Percentiles rank a stretch among this genome's conserved stretches.
Evolutionary conservation across 345 rosid genomes (phyloP).

Genomic region (Acer negundo): DNA sequence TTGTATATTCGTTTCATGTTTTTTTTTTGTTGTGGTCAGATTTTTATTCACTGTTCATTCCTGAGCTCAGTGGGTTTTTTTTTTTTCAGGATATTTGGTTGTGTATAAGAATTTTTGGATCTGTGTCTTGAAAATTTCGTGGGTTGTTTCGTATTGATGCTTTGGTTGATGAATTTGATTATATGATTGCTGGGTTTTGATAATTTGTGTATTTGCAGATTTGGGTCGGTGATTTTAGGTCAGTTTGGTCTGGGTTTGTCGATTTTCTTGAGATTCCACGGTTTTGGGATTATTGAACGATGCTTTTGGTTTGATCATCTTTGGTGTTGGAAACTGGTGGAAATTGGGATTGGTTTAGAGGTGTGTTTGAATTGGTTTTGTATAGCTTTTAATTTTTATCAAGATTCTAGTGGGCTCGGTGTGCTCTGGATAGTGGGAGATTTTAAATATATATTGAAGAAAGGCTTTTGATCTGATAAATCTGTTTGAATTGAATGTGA

Average conservation of each 20-base stretch:
- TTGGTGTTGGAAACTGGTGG: background rate
- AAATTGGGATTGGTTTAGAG: background rate
- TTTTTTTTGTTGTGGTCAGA: background rate
- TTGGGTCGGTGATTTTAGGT: background rate
- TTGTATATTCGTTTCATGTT: background rate
- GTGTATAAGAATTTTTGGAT: background rate
- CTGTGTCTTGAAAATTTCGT: background rate
- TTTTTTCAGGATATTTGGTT: slow-evolving; percentile 6
- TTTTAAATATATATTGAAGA: background rate
- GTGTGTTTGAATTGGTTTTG: background rate
- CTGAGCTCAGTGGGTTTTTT: background rate
- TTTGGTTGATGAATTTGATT: slow-evolving; percentile 8
- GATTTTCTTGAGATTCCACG: background rate
- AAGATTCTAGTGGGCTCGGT: background rate
- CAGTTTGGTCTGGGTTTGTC: background rate
- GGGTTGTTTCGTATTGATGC: background rate
- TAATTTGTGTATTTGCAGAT: background rate
- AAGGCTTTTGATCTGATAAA: background rate
- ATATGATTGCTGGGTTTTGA: background rate
- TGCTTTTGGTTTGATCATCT: background rate
- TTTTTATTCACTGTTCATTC: background rate
- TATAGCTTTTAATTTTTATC: background rate
- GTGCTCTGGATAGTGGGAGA: background rate
- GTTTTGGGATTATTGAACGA: background rate
- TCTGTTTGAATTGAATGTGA: background rate